Conservation (phyloP, 176 grass and related monocot species). For the Musa schizocarpa region DNA sequence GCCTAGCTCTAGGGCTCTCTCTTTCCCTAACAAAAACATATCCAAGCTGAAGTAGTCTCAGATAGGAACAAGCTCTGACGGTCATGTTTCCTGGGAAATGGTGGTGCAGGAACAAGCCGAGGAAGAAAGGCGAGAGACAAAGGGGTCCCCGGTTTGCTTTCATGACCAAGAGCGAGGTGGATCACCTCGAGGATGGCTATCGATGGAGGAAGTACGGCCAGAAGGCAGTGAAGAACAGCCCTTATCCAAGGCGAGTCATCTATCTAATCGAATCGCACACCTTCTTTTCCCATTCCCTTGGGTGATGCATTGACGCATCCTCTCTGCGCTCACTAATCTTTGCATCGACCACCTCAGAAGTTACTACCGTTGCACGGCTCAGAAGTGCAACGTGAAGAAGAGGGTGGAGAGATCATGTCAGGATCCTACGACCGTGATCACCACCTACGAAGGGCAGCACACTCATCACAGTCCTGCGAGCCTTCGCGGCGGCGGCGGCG, state of each 20-base stretch:
- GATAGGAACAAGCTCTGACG: too few relatives aligned
- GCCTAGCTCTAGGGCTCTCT: too few relatives aligned
- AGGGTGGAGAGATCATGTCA: conserved; percentile 79
- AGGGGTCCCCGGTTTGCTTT: conserved; percentile 83
- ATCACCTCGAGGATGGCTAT: conserved; percentile 96
- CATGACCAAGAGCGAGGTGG: conserved; percentile 97
- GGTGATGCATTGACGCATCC: neutral
- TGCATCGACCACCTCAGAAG: conserved; percentile 38
- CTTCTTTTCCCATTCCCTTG: neutral
- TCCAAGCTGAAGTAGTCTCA: too few relatives aligned
- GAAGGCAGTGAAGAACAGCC: conserved; percentile 99
- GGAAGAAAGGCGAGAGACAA: conserved; percentile 67
- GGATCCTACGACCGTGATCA: conserved; percentile 82
- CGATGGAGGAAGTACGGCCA: conserved; percentile 99
- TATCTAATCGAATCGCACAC: too few relatives aligned
- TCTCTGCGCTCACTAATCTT: neutral
- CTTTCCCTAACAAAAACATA: neutral
- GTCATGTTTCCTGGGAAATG: neutral
- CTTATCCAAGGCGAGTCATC: conserved; percentile 56
- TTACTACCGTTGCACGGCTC: conserved; percentile 97
- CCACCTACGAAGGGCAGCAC: conserved; percentile 96
- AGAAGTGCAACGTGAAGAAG: conserved; percentile 98
- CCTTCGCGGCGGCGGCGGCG: conserved; percentile 7
- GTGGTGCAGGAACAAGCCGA: conserved; percentile 24
- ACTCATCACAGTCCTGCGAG: conserved; percentile 64